Percentiles rank a stretch among this genome's conserved stretches.
Conservation (phyloP, 1,284 basidiomycete species). For the Moniliophthora roreri region DNA sequence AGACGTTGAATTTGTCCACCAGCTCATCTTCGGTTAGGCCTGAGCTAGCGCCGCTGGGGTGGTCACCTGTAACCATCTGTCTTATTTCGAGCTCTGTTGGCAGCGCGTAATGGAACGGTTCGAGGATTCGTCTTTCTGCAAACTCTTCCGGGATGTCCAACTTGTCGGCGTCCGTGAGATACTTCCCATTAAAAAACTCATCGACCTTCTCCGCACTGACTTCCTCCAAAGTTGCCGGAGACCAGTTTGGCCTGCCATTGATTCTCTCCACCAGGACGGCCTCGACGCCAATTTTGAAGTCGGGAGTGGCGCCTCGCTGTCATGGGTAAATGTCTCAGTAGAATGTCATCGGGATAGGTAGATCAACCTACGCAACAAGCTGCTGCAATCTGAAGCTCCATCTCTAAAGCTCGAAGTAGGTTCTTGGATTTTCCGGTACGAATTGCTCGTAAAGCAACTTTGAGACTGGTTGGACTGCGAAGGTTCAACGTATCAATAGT, state of each 20-base stretch:
- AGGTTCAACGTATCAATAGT: slow-evolving; percentile 65
- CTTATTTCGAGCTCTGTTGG: slow-evolving; percentile 71
- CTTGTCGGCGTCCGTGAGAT: slow-evolving; percentile 46
- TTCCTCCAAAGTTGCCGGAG: slow-evolving; percentile 57
- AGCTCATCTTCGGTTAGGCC: slow-evolving; percentile 63
- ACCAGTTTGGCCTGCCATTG: slow-evolving; percentile 61
- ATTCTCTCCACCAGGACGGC: slow-evolving; percentile 71
- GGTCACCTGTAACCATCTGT: slow-evolving; percentile 57
- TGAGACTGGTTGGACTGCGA: slow-evolving; percentile 89
- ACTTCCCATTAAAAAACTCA: slow-evolving; percentile 59
- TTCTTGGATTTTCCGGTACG: slow-evolving; percentile 64
- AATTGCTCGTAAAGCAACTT: slow-evolving; percentile 80
- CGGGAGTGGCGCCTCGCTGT: slow-evolving; percentile 73
- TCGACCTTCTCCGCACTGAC: slow-evolving; percentile 56
- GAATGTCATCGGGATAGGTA: slow-evolving; percentile 10
- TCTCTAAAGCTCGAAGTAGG: slow-evolving; percentile 70
- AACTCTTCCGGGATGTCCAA: slow-evolving; percentile 44
- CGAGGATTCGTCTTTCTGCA: slow-evolving; percentile 25
- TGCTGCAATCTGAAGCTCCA: slow-evolving; percentile 80
- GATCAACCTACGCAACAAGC: slow-evolving; percentile 72
- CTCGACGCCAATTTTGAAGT: slow-evolving; percentile 82
- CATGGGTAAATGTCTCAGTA: slow-evolving; percentile 19
- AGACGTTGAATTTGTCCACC: slow-evolving; percentile 51
- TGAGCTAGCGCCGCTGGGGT: slow-evolving; percentile 53
- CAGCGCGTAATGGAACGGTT: slow-evolving; percentile 58